phyloP scores from a whole-genome alignment of 768 basidiomycete genomes.

The Neoboletus subvelutipes region DNA sequence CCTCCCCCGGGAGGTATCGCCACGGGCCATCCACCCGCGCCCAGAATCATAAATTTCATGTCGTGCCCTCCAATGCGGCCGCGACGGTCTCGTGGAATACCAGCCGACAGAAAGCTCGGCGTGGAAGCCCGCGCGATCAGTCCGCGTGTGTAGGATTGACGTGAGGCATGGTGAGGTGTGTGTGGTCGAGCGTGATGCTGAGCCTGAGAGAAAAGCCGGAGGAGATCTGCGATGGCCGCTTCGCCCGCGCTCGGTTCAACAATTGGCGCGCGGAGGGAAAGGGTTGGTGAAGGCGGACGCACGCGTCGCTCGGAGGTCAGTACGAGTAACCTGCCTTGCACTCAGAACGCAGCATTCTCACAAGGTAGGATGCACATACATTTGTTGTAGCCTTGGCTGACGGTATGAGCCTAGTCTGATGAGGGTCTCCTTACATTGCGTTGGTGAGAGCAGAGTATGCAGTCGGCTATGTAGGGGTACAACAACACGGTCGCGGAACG shows the following conservation, averaged over 20 bases:
- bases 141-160: constrained; percentile 27
- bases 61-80: constrained; percentile 61
- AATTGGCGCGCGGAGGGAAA: constrained; percentile 50
- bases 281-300: constrained; percentile 55
- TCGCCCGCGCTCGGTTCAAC: constrained; percentile 63
- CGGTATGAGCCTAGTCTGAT: constrained; percentile 56
- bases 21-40: constrained; percentile 25
- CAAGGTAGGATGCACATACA: constrained; percentile 46
- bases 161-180: constrained; percentile 29
- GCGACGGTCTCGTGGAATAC: constrained; percentile 72
- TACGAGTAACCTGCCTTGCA: constrained; percentile 60
- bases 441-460: constrained; percentile 52
- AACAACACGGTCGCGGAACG: constrained; percentile 79
- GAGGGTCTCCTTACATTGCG: constrained; percentile 55
- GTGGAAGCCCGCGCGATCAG: constrained; percentile 34
- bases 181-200: constrained; percentile 36
- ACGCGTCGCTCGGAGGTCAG: constrained; percentile 67
- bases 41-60: constrained; percentile 29
- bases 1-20: constrained; percentile 9
- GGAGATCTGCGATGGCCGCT: constrained; percentile 63
- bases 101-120: constrained; percentile 71
- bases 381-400: constrained; percentile 76
- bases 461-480: constrained; percentile 61
- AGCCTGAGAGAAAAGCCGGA: constrained; percentile 60
- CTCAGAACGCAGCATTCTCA: constrained; percentile 2